These are phyloP conservation scores for Pestalotiopsis sp. DNA, from an alignment of 2,329 filamentous ascomycete genomes.

Conservation along the genomic window DNA sequence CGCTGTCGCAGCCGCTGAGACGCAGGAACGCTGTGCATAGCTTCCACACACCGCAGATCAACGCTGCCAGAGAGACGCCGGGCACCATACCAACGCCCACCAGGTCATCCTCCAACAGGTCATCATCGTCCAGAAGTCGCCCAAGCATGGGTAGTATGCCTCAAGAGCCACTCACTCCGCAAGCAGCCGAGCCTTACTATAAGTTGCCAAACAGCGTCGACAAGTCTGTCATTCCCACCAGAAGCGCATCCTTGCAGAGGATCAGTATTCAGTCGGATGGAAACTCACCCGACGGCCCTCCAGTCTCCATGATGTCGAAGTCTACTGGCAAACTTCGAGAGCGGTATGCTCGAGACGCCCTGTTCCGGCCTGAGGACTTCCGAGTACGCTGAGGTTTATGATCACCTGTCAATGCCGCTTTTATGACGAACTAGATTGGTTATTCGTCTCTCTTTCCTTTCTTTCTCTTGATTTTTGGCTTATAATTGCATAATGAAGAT, in stretches of 20 bases:
- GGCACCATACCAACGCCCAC: no score
- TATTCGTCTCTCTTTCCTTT: no score
- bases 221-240: background rate
- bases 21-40: background rate
- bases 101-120: background rate
- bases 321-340: conserved; percentile 16
- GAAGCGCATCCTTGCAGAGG: background rate
- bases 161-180: background rate
- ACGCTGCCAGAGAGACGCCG: background rate
- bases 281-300: background rate
- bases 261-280: background rate
- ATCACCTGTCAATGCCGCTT: background rate
- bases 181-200: background rate
- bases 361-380: background rate
- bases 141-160: background rate
- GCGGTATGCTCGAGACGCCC: background rate
- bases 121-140: background rate
- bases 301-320: background rate
- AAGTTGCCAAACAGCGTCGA: background rate
- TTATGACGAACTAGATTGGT: no score
- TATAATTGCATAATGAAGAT: no score
- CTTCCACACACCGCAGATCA: background rate
- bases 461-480: no score
- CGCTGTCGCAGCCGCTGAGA: background rate
- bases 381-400: background rate